A percentile compares a stretch with the other conserved stretches of the same genome.
Evolutionary conservation across 1,139 yeast species (phyloP).

Genomic region (Zhuliangozyma parablackwelliae): DNA sequence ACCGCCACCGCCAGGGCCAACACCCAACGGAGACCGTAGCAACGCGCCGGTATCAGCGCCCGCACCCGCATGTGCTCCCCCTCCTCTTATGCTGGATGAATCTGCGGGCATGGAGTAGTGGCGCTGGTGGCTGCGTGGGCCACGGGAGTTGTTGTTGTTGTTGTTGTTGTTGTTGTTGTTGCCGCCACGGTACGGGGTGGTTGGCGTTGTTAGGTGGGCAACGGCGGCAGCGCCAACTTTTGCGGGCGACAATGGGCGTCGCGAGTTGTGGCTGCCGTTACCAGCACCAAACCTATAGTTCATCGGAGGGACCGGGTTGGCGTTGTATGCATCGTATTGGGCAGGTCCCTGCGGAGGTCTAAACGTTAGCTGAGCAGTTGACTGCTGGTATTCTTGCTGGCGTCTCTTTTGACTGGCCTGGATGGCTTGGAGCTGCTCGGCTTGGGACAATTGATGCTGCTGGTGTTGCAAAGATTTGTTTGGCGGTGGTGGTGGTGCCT

Average conservation of each 20-base stretch:
- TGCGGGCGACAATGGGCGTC: slow-evolving; percentile 54
- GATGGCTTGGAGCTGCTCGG: too few relatives aligned
- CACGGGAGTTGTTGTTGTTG: slow-evolving; percentile 7
- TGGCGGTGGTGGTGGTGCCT: slow-evolving; percentile 6
- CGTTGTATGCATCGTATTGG: slow-evolving; percentile 16
- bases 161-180: slow-evolving; percentile 12
- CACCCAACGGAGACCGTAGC: not conserved
- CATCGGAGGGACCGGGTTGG: slow-evolving; percentile 32
- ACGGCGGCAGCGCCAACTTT: slow-evolving; percentile 72
- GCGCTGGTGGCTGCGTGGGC: slow-evolving; percentile 29
- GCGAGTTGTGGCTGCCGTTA: slow-evolving; percentile 7
- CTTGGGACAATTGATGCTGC: slow-evolving; percentile 1
- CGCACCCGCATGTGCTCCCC: not conserved
- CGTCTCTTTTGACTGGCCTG: not conserved
- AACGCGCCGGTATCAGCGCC: too few relatives aligned
- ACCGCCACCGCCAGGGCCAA: not conserved
- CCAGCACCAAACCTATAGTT: slow-evolving; percentile 41
- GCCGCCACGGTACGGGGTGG: slow-evolving; percentile 21
- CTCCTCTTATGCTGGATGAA: slow-evolving; percentile 2
- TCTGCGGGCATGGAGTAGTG: slow-evolving; percentile 44
- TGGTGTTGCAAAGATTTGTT: slow-evolving; percentile 3
- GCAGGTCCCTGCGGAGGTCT: slow-evolving; percentile 1
- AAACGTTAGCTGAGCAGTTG: not conserved
- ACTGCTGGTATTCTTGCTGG: slow-evolving; percentile 2
- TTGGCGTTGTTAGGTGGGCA: slow-evolving; percentile 45